phyloP scores from a whole-genome alignment of 306 rosid genomes.

The Fagus crenata region DNA sequence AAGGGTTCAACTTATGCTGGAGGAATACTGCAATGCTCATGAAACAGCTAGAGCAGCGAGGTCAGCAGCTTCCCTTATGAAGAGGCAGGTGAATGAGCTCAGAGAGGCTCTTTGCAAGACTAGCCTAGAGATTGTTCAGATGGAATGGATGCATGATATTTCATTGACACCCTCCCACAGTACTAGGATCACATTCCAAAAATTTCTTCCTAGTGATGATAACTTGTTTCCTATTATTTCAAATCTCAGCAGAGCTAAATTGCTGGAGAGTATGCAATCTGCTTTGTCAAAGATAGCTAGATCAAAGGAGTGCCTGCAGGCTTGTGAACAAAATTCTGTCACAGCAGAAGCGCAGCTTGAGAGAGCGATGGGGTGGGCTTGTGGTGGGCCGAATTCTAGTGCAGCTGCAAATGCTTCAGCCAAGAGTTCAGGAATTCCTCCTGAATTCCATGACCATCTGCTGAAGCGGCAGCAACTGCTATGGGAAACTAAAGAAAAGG shows the following conservation, averaged over 20 bases:
- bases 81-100: slow-evolving; percentile 68
- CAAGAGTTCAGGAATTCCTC: slow-evolving; percentile 84
- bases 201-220: slow-evolving; percentile 62
- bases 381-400: slow-evolving; percentile 77
- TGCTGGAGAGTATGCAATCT: slow-evolving; percentile 72
- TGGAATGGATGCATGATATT: slow-evolving; percentile 87
- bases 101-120: slow-evolving; percentile 78
- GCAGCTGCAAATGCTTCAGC: slow-evolving; percentile 55
- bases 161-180: slow-evolving; percentile 61
- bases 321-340: slow-evolving; percentile 72
- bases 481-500: slow-evolving; percentile 81
- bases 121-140: slow-evolving; percentile 78
- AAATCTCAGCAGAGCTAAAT: slow-evolving; percentile 65
- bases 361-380: slow-evolving; percentile 99
- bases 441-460: slow-evolving; percentile 83
- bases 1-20: slow-evolving; percentile 71
- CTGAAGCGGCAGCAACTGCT: slow-evolving; percentile 67
- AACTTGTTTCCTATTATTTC: slow-evolving; percentile 57
- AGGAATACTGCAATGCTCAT: slow-evolving; percentile 87
- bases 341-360: slow-evolving; percentile 91
- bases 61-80: slow-evolving; percentile 75
- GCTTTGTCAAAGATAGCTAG: slow-evolving; percentile 76
- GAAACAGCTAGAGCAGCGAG: slow-evolving; percentile 94
- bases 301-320: slow-evolving; percentile 72
- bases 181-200: slow-evolving; percentile 62